A percentile compares a stretch with the other conserved stretches of the same genome.
phyloP scores from a whole-genome alignment of 73 alveolate genomes.

The Paraurostyla sp. region DNA sequence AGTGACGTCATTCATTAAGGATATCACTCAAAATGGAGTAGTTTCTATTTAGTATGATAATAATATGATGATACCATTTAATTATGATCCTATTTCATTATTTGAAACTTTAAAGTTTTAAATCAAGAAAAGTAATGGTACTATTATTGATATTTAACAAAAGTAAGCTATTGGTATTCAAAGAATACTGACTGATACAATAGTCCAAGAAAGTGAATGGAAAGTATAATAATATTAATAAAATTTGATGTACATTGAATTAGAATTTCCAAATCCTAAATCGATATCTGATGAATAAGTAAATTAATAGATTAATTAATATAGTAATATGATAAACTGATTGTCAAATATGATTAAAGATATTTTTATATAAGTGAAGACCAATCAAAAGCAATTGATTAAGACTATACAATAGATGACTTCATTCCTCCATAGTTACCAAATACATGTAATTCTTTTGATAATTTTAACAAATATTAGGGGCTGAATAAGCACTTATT shows the following conservation, averaged over 20 bases:
- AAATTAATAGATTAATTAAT: not conserved
- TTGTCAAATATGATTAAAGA: not conserved
- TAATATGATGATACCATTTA: not conserved
- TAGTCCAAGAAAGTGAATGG: not conserved
- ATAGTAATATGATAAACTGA: not conserved
- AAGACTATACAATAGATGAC: not conserved
- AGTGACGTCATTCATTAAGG: not conserved
- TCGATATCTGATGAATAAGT: not conserved
- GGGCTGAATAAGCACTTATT: not conserved
- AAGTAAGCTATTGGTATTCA: no score
- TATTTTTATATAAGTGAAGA: constrained; percentile 8
- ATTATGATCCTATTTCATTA: not conserved
- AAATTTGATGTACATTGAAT: no score
- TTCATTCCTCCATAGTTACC: not conserved
- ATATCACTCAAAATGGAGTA: not conserved
- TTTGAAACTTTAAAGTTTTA: not conserved
- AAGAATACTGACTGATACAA: not conserved
- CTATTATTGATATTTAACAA: not conserved
- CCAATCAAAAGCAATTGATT: not conserved
- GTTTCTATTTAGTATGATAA: not conserved
- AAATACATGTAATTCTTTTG: not conserved
- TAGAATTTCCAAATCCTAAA: not conserved
- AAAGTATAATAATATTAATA: no score
- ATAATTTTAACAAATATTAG: not conserved
- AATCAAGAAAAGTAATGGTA: not conserved